Evolutionary conservation across 306 rosid genomes (phyloP).

Genomic region (Begonia peltatifolia): DNA sequence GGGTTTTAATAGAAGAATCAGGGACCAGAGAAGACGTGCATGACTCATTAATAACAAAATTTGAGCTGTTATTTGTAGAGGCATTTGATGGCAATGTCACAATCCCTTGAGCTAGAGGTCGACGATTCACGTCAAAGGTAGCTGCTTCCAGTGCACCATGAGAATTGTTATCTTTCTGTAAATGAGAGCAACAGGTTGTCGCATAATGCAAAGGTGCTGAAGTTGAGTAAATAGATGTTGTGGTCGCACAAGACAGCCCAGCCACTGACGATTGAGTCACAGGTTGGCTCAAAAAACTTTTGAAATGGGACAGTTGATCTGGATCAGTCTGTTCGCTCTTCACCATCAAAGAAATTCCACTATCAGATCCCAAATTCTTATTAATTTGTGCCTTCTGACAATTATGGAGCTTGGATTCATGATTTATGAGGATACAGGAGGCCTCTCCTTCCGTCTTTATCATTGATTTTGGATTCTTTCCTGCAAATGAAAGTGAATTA

Average conservation of each 20-base stretch:
- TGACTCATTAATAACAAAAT: constrained; percentile 24
- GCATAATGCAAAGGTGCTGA: constrained; percentile 77
- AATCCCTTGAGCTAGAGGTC: constrained; percentile 5
- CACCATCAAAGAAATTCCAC: constrained; percentile 30
- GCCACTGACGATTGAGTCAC: constrained; percentile 53
- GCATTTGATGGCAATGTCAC: neutral
- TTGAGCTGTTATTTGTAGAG: constrained; percentile 23
- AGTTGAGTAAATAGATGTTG: constrained; percentile 65
- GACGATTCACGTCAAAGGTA: constrained; percentile 23
- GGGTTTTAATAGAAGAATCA: constrained; percentile 19
- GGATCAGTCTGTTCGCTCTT: constrained; percentile 40
- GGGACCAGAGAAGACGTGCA: constrained; percentile 21
- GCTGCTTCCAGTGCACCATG: constrained; percentile 22
- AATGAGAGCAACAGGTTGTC: constrained; percentile 41
- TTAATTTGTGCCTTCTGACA: constrained; percentile 33
- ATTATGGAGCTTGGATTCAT: constrained; percentile 32
- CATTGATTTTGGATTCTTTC: constrained; percentile 48
- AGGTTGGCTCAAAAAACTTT: constrained; percentile 62
- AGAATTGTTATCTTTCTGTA: constrained; percentile 18
- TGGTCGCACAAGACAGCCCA: constrained; percentile 75
- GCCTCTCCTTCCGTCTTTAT: constrained; percentile 39
- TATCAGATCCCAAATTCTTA: constrained; percentile 30
- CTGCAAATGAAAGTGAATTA: constrained; percentile 60
- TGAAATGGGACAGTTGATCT: constrained; percentile 64
- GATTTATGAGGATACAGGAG: constrained; percentile 26